These are phyloP conservation scores for Pythium angustatum DNA, from an alignment of 352 stramenopile species.

Conservation along the genomic window DNA sequence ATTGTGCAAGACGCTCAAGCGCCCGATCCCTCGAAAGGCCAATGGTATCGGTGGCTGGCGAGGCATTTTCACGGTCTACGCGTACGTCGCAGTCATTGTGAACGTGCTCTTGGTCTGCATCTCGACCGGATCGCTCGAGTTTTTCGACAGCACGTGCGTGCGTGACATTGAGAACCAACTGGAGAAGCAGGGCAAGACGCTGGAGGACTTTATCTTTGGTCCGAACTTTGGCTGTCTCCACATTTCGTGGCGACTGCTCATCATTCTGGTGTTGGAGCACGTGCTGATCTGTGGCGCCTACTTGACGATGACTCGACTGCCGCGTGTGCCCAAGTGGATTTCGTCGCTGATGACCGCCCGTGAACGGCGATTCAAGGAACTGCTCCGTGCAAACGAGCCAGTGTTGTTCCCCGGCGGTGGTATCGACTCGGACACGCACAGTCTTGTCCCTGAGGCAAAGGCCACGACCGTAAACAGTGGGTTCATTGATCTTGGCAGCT, in stretches of 20 bases:
- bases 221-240: conserved; percentile 41
- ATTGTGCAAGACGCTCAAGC: conserved; percentile 42
- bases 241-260: conserved; percentile 35
- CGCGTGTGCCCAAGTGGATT: conserved; percentile 33
- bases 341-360: conserved; percentile 35
- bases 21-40: conserved; percentile 41
- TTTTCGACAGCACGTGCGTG: conserved; percentile 36
- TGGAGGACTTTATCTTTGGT: conserved; percentile 40
- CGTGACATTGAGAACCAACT: conserved; percentile 37
- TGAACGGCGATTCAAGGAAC: conserved; percentile 40
- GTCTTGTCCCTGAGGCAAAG: conserved; percentile 11
- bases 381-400: conserved; percentile 30
- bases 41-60: conserved; percentile 47
- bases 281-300: conserved; percentile 36
- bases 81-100: conserved; percentile 41
- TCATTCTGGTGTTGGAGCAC: conserved; percentile 36
- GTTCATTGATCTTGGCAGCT: conserved; percentile 26
- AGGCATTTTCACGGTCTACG: conserved; percentile 37
- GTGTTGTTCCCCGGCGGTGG: conserved; percentile 23
- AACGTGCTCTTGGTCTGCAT: conserved; percentile 45
- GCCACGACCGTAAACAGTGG: conserved; percentile 2
- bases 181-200: conserved; percentile 32
- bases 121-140: conserved; percentile 41
- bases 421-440: conserved; percentile 10
- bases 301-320: conserved; percentile 32